phyloP scores from a whole-genome alignment of 31 red algal genomes.

The Endocladia muricata region DNA sequence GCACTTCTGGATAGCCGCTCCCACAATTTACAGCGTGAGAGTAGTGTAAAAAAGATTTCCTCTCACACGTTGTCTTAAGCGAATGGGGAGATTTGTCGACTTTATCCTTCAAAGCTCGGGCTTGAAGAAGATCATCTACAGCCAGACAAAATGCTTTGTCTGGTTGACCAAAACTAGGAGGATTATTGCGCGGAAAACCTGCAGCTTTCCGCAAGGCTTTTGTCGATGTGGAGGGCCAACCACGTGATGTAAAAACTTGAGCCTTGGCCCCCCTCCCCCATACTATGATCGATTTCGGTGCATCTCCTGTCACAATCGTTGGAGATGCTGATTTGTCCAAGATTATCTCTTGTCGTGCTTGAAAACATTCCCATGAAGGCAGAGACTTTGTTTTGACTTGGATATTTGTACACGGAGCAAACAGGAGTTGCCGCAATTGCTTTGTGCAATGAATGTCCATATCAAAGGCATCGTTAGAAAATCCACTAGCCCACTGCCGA shows the following conservation, averaged over 20 bases:
- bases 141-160: slow-evolving; percentile 20
- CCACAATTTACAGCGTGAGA: too few relatives aligned
- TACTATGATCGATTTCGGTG: not conserved
- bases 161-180: not conserved
- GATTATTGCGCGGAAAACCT: not conserved
- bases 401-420: slow-evolving; percentile 21
- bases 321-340: not conserved
- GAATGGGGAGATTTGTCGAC: too few relatives aligned
- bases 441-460: slow-evolving; percentile 7
- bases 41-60: too few relatives aligned
- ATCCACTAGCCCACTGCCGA: slow-evolving; percentile 6
- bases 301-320: not conserved
- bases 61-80: too few relatives aligned
- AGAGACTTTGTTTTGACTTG: not conserved
- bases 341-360: too few relatives aligned
- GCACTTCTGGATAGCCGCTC: too few relatives aligned
- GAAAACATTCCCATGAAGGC: not conserved
- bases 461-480: not conserved
- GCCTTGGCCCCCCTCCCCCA: not conserved
- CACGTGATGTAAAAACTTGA: not conserved
- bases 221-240: slow-evolving; percentile 10
- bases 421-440: slow-evolving; percentile 24
- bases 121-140: slow-evolving; percentile 14
- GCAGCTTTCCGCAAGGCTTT: slow-evolving; percentile 8
- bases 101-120: not conserved